Base-by-base conservation (phyloP, 2,329 filamentous ascomycete genomes). In the Aspergillus brunneoviolaceus region DNA sequence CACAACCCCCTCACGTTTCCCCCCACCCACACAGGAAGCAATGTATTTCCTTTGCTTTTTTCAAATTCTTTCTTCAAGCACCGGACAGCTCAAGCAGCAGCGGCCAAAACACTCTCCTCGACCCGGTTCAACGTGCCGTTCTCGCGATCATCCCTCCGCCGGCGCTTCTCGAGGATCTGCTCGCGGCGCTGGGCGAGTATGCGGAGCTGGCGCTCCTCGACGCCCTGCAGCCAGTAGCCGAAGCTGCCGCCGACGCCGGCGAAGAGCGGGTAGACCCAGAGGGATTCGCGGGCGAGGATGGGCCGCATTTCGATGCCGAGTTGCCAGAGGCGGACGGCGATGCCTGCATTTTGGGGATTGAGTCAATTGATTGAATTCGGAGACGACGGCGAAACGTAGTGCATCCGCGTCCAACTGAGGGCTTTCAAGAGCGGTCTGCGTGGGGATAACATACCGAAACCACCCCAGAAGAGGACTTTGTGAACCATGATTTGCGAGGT, bases 221-320 rank as follows among this genome's bases (percentile, higher is more conserved):
- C 91, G 64, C 91, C 91, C 81, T 93, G 88, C 69, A 99, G 82
- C 92, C 94, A 99, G 84, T 97, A 97, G 69, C 95, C 95, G 80
- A 98, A 97, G 79, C 89, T 91, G 69, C 89, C 93, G 70, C 93
- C 93, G 65, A 92, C 86, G 69, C 85, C 85, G 60, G 88, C 93
- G 79, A 95, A 99, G 69, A 94, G 80, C 58, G 95, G 95, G 82
- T 96, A 99, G 55, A 87, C 92, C 90, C 92, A 96, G 72, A 96
- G 86, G 58, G 89, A 90, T 75, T 89, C 84, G 73, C 84, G 87
- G 80, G 89, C 88, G 85, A 98, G 91, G 78, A 97, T 89, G 55
- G 94, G 95, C 64, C 93, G 92, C 92, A 96, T 96, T 82, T 99
- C 92, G 77, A 99, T 95, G 74, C 94, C 95, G 76, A 99, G 89